Evolutionary conservation across 352 stramenopile genomes (phyloP).

Genomic region (Phytophthora aleatoria): DNA sequence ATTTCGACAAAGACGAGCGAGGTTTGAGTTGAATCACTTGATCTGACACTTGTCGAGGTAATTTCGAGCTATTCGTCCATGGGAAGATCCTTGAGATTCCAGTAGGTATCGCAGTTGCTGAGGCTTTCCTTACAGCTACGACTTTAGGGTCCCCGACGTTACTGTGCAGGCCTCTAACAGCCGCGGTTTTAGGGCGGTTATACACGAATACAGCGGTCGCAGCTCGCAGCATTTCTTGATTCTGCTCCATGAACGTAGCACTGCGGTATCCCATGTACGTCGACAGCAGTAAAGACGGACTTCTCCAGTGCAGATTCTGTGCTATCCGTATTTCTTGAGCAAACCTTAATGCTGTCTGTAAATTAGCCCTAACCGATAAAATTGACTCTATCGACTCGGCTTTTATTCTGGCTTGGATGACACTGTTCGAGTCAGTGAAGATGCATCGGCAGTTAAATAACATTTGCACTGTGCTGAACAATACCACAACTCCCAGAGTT

Average conservation of each 20-base stretch:
- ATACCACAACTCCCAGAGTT: conserved; percentile 31
- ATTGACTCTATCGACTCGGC: not conserved
- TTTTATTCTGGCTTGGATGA: conserved; percentile 13
- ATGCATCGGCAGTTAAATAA: conserved; percentile 34
- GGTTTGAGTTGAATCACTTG: conserved; percentile 3
- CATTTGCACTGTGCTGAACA: conserved; percentile 40
- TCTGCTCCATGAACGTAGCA: conserved; percentile 14
- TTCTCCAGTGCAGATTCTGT: conserved; percentile 28
- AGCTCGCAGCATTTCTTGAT: conserved; percentile 25
- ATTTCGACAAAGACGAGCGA: not conserved
- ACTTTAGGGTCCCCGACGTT: not conserved
- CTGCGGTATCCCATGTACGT: conserved; percentile 33
- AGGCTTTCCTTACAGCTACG: conserved; percentile 7
- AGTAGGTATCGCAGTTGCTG: not conserved
- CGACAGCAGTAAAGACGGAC: conserved; percentile 26
- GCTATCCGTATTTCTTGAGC: conserved; percentile 23
- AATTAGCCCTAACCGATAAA: not conserved
- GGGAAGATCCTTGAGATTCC: conserved; percentile 23
- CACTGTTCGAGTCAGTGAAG: conserved; percentile 1
- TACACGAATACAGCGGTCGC: conserved; percentile 7
- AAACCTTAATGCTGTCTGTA: conserved; percentile 6
- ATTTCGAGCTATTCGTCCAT: conserved; percentile 2
- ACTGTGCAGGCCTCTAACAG: conserved; percentile 3
- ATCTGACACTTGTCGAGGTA: conserved; percentile 3
- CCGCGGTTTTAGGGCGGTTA: conserved; percentile 8